Conservation (phyloP, 139 green algal species). For the Eudorina sp. region DNA sequence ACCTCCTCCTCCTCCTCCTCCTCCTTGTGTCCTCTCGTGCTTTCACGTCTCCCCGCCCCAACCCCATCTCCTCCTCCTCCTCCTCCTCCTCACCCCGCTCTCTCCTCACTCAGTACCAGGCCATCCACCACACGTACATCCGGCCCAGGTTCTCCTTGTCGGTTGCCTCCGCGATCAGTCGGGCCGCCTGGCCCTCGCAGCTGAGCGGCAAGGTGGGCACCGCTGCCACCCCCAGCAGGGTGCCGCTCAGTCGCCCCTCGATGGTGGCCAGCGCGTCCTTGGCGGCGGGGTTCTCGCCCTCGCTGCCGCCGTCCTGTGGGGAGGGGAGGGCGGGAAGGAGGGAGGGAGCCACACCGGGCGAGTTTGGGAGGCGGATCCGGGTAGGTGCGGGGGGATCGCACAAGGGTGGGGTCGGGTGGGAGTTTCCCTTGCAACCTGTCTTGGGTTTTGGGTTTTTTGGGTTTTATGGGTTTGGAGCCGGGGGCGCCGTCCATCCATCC, state of each 20-base stretch:
- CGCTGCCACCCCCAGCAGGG: slow-evolving; percentile 89
- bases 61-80: background rate
- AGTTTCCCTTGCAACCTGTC: too few relatives aligned
- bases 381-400: too few relatives aligned
- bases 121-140: slow-evolving; percentile 98
- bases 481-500: too few relatives aligned
- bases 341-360: too few relatives aligned
- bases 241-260: slow-evolving; percentile 83
- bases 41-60: background rate
- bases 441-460: too few relatives aligned
- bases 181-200: slow-evolving; percentile 87
- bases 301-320: slow-evolving; percentile 2
- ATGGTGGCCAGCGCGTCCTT: slow-evolving; percentile 87
- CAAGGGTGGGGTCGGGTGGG: too few relatives aligned
- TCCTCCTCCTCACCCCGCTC: background rate
- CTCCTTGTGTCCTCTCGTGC: background rate
- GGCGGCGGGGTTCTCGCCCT: slow-evolving; percentile 58
- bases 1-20: too few relatives aligned
- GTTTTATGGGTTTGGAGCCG: too few relatives aligned
- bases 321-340: background rate
- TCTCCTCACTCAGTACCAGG: slow-evolving; percentile 69
- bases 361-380: too few relatives aligned
- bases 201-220: slow-evolving; percentile 87
- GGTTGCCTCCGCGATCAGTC: slow-evolving; percentile 91
- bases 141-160: slow-evolving; percentile 88